A percentile compares a stretch with the other conserved stretches of the same genome.
Conservation (phyloP, 257 asterid genomes). For the Jaltomata sinuosa region DNA sequence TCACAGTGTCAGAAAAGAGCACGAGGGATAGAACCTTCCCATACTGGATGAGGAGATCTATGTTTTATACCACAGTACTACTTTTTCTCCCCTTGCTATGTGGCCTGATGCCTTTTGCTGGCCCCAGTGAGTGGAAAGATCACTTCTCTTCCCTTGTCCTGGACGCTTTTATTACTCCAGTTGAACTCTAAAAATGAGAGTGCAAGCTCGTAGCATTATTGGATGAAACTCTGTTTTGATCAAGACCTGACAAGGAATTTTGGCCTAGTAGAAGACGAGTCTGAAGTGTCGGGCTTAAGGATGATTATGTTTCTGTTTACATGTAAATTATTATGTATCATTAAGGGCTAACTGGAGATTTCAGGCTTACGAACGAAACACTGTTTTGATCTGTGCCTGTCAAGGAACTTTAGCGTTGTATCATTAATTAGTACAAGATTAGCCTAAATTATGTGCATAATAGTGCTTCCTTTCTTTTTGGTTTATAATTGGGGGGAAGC, state of each 20-base stretch:
- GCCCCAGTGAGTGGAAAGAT: conserved; percentile 57
- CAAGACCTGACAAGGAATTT: neutral
- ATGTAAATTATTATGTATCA: neutral
- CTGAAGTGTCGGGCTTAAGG: neutral
- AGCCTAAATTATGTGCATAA: neutral
- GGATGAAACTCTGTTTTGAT: neutral
- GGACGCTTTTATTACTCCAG: conserved; percentile 5
- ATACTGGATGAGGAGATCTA: conserved; percentile 44
- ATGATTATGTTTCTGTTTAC: neutral
- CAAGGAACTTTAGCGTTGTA: neutral
- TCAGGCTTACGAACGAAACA: neutral
- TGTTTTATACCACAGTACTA: conserved; percentile 25
- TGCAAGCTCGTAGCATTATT: neutral
- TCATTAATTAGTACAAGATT: neutral
- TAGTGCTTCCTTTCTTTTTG: neutral
- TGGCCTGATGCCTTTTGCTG: conserved; percentile 82
- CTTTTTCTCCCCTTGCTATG: conserved; percentile 61
- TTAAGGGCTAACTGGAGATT: neutral
- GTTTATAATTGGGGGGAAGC: neutral
- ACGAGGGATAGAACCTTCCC: conserved; percentile 17
- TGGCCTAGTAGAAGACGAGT: neutral
- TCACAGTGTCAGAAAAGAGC: conserved; percentile 28
- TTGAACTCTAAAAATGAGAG: conserved; percentile 11
- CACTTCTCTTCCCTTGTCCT: conserved; percentile 37
- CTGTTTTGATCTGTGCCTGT: neutral